These are phyloP conservation scores for Yamadazyma insecticola DNA, from an alignment of 805 yeast species.

Conservation along the genomic window DNA sequence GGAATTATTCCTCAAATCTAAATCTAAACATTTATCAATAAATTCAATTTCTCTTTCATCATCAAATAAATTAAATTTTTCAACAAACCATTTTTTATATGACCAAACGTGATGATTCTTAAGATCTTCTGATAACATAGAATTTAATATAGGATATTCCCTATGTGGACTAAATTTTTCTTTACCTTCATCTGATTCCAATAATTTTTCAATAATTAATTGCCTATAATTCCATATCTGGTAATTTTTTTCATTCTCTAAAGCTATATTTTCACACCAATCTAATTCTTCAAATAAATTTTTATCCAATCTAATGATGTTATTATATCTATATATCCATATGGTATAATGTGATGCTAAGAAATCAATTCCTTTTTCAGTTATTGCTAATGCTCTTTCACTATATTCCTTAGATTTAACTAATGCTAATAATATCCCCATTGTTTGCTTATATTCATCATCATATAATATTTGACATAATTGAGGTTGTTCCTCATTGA, in stretches of 20 bases:
- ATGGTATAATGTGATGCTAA: constrained; percentile 91
- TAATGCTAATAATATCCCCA: constrained; percentile 60
- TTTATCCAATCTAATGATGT: constrained; percentile 35
- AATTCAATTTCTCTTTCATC: constrained; percentile 48
- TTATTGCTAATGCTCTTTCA: constrained; percentile 65
- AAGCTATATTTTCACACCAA: constrained; percentile 76
- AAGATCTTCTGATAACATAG: constrained; percentile 71
- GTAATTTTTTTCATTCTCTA: constrained; percentile 82
- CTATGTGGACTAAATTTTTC: constrained; percentile 35
- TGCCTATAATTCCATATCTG: constrained; percentile 97
- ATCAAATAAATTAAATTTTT: constrained; percentile 44
- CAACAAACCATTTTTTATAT: constrained; percentile 78
- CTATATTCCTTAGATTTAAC: constrained; percentile 58
- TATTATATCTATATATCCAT: constrained; percentile 70
- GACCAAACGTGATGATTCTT: constrained; percentile 98
- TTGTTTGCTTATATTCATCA: constrained; percentile 59
- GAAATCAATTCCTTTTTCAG: constrained; percentile 55
- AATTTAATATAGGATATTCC: constrained; percentile 62
- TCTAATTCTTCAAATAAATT: constrained; percentile 54
- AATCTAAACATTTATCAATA: constrained; percentile 41
- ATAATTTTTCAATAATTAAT: constrained; percentile 44
- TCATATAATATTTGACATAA: constrained; percentile 67
- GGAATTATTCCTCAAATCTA: constrained; percentile 82
- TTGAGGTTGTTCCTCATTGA: constrained; percentile 41
- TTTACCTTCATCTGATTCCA: constrained; percentile 8